phyloP scores from a whole-genome alignment of 2,329 filamentous ascomycete genomes.

The Beauveria bassiana region DNA sequence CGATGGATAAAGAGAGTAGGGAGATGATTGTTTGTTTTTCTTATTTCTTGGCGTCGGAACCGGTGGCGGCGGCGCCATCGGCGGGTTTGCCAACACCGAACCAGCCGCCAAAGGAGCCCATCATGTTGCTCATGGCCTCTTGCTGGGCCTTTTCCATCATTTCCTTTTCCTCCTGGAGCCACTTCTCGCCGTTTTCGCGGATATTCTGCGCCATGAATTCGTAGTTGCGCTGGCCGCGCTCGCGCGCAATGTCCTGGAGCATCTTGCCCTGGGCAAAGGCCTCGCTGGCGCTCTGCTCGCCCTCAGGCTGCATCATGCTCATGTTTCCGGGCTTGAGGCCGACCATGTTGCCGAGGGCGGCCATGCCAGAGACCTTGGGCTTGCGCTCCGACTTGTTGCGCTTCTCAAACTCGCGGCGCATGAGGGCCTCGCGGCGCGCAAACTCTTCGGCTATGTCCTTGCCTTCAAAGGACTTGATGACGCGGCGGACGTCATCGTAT shows the following conservation, averaged over 20 bases:
- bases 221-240: conserved; percentile 86
- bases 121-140: conserved; percentile 89
- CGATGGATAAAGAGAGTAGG: neutral
- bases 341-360: conserved; percentile 61
- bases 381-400: conserved; percentile 58
- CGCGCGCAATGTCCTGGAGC: conserved; percentile 88
- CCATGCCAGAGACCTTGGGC: conserved; percentile 51
- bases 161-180: conserved; percentile 87
- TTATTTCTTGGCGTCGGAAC: conserved; percentile 6
- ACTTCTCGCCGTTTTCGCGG: conserved; percentile 85
- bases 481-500: conserved; percentile 75
- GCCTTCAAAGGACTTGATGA: conserved; percentile 82
- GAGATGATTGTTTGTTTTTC: neutral
- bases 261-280: conserved; percentile 91
- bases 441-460: conserved; percentile 88
- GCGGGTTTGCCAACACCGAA: conserved; percentile 21
- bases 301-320: conserved; percentile 52
- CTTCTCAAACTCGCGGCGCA: conserved; percentile 78
- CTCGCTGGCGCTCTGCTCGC: conserved; percentile 64
- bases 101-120: conserved; percentile 53
- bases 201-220: conserved; percentile 85
- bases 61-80: neutral
- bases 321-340: conserved; percentile 67
- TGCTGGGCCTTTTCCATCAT: conserved; percentile 84
- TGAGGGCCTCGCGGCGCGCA: conserved; percentile 74